Evolutionary conservation across 2,329 filamentous ascomycete genomes (phyloP).

Genomic region (Ophiostoma tasmaniense): DNA sequence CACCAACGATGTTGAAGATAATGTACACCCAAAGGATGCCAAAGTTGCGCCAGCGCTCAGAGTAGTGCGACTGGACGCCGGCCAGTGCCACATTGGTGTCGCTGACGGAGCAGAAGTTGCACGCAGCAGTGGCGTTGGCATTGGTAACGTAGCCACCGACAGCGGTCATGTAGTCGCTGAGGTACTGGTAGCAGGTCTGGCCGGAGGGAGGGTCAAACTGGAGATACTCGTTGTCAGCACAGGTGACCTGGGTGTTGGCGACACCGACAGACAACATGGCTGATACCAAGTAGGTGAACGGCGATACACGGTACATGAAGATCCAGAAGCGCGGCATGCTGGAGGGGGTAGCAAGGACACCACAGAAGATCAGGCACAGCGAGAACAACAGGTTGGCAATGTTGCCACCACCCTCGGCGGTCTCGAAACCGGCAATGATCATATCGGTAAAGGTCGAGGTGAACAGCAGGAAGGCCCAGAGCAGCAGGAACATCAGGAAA

Average conservation of each 20-base stretch:
- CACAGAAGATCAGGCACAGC: slow-evolving; percentile 53
- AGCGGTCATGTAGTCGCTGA: slow-evolving; percentile 39
- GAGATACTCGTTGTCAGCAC: slow-evolving; percentile 61
- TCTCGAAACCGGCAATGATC: slow-evolving; percentile 60
- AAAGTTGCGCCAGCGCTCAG: slow-evolving; percentile 59
- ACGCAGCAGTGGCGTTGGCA: slow-evolving; percentile 37
- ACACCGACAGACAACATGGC: slow-evolving; percentile 64
- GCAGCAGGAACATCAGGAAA: slow-evolving; percentile 68
- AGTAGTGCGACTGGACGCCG: slow-evolving; percentile 43
- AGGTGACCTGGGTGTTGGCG: slow-evolving; percentile 56
- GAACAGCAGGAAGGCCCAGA: slow-evolving; percentile 70
- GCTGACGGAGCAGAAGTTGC: slow-evolving; percentile 46
- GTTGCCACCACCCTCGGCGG: slow-evolving; percentile 58
- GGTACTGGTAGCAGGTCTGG: slow-evolving; percentile 53
- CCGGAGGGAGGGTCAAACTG: slow-evolving; percentile 52
- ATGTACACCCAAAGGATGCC: slow-evolving; percentile 49
- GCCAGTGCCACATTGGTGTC: slow-evolving; percentile 46
- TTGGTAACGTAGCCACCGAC: slow-evolving; percentile 49
- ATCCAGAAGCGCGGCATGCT: slow-evolving; percentile 65
- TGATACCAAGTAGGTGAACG: slow-evolving; percentile 72
- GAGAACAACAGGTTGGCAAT: slow-evolving; percentile 53
- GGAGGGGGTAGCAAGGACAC: slow-evolving; percentile 49
- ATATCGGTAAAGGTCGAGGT: slow-evolving; percentile 65
- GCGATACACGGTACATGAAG: slow-evolving; percentile 75
- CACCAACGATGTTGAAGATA: slow-evolving; percentile 42